phyloP scores from a whole-genome alignment of 352 stramenopile species.

The Pythium phragmitis region DNA sequence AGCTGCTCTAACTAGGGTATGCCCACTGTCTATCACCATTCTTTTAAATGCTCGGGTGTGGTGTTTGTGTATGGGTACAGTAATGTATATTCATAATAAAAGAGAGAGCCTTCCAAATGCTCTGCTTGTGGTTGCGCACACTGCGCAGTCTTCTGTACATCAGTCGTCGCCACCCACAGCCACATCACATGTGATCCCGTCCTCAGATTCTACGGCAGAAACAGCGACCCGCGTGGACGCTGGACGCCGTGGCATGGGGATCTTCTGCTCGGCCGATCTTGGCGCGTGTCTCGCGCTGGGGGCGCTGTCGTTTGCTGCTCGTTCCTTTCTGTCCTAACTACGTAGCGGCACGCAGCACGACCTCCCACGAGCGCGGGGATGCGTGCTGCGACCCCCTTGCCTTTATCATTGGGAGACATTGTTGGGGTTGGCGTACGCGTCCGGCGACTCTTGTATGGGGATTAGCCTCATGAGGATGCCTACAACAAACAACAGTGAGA shows the following conservation, averaged over 20 bases:
- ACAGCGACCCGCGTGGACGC: neutral
- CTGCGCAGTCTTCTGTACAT: slow-evolving; percentile 1
- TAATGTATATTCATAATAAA: slow-evolving; percentile 13
- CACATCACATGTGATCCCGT: neutral
- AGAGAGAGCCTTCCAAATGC: neutral
- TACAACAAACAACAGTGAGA: slow-evolving; percentile 19
- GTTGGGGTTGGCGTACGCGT: slow-evolving; percentile 78
- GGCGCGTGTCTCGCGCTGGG: neutral
- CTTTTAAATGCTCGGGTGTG: too few relatives aligned
- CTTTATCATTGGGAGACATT: slow-evolving; percentile 44
- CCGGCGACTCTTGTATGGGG: slow-evolving; percentile 56
- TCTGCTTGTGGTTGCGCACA: neutral
- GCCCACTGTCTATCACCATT: too few relatives aligned
- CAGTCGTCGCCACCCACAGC: neutral
- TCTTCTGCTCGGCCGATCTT: neutral
- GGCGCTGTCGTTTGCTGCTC: neutral
- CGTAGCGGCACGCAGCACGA: neutral
- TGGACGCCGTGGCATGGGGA: neutral
- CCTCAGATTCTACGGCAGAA: neutral
- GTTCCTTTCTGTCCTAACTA: neutral
- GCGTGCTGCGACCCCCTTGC: too few relatives aligned
- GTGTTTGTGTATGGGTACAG: neutral
- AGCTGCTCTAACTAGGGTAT: slow-evolving; percentile 15
- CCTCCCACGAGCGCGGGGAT: neutral
- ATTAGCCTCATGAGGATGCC: slow-evolving; percentile 77